phyloP scores from a whole-genome alignment of 495 filamentous ascomycete species.

The Aspergillus kassunensis region DNA sequence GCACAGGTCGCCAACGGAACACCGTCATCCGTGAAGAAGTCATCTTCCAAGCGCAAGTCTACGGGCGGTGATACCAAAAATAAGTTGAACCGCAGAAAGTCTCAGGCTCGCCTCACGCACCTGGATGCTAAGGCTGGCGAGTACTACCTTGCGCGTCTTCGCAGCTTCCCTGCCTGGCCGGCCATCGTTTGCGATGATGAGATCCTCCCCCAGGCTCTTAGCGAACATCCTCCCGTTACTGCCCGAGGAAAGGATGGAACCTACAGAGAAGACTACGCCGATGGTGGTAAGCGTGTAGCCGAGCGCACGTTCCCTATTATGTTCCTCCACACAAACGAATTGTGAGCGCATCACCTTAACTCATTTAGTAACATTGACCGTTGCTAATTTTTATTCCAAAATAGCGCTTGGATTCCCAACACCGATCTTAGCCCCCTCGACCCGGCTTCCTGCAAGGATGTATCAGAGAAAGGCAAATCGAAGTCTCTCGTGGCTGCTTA shows the following conservation, averaged over 20 bases:
- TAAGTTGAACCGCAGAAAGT: conserved; percentile 82
- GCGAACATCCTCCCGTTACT: conserved; percentile 74
- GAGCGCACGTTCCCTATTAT: conserved; percentile 89
- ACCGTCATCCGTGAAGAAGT: conserved; percentile 44
- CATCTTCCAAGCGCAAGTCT: conserved; percentile 60
- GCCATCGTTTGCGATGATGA: conserved; percentile 86
- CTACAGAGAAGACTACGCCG: conserved; percentile 76
- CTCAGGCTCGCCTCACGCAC: conserved; percentile 63
- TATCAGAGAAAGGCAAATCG: conserved; percentile 65
- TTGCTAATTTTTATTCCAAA: no score
- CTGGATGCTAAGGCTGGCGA: conserved; percentile 79
- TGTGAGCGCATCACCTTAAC: conserved; percentile 56
- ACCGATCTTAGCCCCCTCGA: conserved; percentile 71
- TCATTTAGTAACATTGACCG: conserved; percentile 15
- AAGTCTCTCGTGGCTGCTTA: conserved; percentile 73
- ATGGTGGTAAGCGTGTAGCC: conserved; percentile 73
- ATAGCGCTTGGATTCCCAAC: conserved; percentile 81
- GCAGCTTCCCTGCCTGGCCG: conserved; percentile 88
- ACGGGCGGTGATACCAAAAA: conserved; percentile 59
- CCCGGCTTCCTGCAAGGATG: conserved; percentile 57
- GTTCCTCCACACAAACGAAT: conserved; percentile 92
- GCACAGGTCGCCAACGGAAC: conserved; percentile 42
- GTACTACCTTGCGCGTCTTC: conserved; percentile 80
- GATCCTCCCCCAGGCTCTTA: conserved; percentile 73
- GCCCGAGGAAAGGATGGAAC: conserved; percentile 74